Base-by-base conservation (phyloP, 495 filamentous ascomycete species). In the Aspergillus heteromorphus region DNA sequence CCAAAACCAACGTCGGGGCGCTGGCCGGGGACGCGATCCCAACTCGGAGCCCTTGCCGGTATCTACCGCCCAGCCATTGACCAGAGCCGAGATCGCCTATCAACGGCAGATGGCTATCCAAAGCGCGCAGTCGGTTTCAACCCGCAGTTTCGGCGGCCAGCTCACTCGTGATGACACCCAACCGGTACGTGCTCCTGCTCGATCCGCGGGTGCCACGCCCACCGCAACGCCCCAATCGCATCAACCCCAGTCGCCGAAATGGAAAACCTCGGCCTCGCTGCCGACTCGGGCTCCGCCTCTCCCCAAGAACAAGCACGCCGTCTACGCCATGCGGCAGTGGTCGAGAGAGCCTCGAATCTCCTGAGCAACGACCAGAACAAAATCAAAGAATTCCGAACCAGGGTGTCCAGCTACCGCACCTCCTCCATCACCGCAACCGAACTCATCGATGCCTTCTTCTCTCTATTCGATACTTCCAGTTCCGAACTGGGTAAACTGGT, bases 51-150 rank as follows among this genome's bases (percentile, higher is more conserved):
- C 89, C 20, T 65, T 92, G 14, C 89, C 91, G 8, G 71, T 77
- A 7, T 89, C 88, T 25, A 89, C 87, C 38, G 89, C 89, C 0
- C 91, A 93, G 53, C 88, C 91, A 9, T 66, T 97, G 69, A 76
- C 85, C 55, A 74, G 93, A 71, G 93, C 92, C 58, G 89, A 98
- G 66, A 72, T 96, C 23, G 95, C 95, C 29, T 96, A 91, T 64
- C 92, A 97, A 61, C 79, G 95, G 40, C 90, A 95, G 56, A 85
- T 95, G 81, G 92, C 91, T 3, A 87, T 98, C 38, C 90, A 92
- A 57, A 91, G 83, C 55, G 83, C 88, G 1, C 92, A 93, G 64
- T 87, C 89, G 0, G 81, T 86, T 6, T 79, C 89, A 2, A 82
- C 80, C 9, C 80, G 89, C 21, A 90, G 83, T 11, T 96, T 96